These are phyloP conservation scores for Leptographium flavum DNA, from an alignment of 2,329 filamentous ascomycete genomes.

Conservation along the genomic window DNA sequence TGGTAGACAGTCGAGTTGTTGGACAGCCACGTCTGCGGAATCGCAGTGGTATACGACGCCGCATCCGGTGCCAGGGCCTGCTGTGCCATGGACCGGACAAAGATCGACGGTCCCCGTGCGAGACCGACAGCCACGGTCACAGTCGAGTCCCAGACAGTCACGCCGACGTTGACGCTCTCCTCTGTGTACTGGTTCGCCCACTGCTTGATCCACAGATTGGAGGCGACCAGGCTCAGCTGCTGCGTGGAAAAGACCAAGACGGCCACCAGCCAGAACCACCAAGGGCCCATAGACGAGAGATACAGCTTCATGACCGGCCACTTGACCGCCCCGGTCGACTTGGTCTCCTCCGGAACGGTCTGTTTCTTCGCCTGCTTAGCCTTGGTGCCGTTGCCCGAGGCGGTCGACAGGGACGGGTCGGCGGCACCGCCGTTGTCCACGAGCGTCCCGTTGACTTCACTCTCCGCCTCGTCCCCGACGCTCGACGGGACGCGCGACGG, in stretches of 20 bases:
- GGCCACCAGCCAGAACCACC: constrained; percentile 85
- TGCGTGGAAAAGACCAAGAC: constrained; percentile 63
- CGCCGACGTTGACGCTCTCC: constrained; percentile 5
- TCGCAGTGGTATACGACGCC: neutral
- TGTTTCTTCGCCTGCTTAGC: constrained; percentile 45
- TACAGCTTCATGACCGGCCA: constrained; percentile 78
- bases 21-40: constrained; percentile 7
- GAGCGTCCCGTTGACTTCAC: constrained; percentile 37
- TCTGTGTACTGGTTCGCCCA: constrained; percentile 85
- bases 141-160: neutral
- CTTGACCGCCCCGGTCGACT: constrained; percentile 77
- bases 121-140: neutral
- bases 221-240: constrained; percentile 73
- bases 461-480: constrained; percentile 48
- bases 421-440: constrained; percentile 35
- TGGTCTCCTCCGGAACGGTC: constrained; percentile 55
- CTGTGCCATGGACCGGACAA: constrained; percentile 5
- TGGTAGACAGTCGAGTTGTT: constrained; percentile 24
- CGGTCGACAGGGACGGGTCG: constrained; percentile 29
- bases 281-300: constrained; percentile 79
- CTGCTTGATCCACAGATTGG: constrained; percentile 85
- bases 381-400: constrained; percentile 24
- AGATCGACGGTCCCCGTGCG: constrained; percentile 1
- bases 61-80: constrained; percentile 2
- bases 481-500: constrained; percentile 69